Base-by-base conservation (phyloP, 257 asterid species). In the Henckelia pumila region DNA sequence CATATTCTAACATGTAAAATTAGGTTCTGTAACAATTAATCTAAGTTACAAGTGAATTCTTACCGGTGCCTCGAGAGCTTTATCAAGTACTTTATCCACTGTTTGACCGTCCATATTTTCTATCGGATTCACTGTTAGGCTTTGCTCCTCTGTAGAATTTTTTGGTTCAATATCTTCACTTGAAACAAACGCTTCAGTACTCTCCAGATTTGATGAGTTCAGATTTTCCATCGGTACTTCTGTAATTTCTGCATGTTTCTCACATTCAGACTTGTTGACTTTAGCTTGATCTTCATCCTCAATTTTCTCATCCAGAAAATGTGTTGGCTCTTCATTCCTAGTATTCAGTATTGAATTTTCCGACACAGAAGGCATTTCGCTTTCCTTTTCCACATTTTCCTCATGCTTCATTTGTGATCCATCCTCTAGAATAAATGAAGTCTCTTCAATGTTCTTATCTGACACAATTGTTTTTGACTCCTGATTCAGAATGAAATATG, bases 271-370 rank as follows among this genome's bases (percentile, higher is more conserved):
- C 23, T 25, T n/a, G 9, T 17, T 35, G 28, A 26, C 25, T 65
- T 40, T 65, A 8, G 23, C 9, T 8, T 49, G 29, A 44, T 32
- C 70, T 67, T 60, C 49, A 8, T 67, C 64, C 20, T 60, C 64
- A 17, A 16, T 60, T 29, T 60, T 21, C 10, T 44, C 19, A 44
- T 25, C 17, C 25, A 14, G 25, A 9, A 28, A 5, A 60, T 17
- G 20, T 13, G 21, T 17, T 17, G 64, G 10, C 25, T 60, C 63
- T 20, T 32, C 56, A 24, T 20, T 53, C 37, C 16, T 10, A 8
- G 33, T 24, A 60, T 62, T 44, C 22, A 25, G 24, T 29, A 7
- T 24, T 28, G 63, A 56, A 32, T 63, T 37, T 67, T 55, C 71
- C 30, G 56, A n/a, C 11, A 19, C 49, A 24, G 71, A 23, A 47